These are phyloP conservation scores for Saccharomycopsis microspora DNA, from an alignment of 805 yeast genomes.

Conservation along the genomic window DNA sequence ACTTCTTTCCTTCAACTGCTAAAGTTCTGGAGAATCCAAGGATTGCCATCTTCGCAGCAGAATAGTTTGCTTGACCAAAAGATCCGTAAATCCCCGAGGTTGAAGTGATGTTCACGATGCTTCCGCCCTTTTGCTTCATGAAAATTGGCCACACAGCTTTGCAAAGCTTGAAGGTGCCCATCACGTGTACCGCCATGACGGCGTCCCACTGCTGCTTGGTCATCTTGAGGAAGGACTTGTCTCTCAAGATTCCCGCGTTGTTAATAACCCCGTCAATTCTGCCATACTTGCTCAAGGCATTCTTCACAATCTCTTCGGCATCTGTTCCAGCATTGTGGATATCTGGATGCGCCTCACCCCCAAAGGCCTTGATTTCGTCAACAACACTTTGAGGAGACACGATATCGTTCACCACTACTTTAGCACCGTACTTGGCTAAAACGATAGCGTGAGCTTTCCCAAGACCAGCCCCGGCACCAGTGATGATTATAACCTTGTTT, in stretches of 20 bases:
- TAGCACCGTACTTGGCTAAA: slow-evolving; percentile 88
- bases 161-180: slow-evolving; percentile 71
- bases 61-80: slow-evolving; percentile 94
- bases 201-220: slow-evolving; percentile 72
- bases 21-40: slow-evolving; percentile 76
- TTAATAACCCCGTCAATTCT: slow-evolving; percentile 77
- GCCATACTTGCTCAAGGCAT: slow-evolving; percentile 70
- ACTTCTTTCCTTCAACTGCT: slow-evolving; percentile 83
- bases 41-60: slow-evolving; percentile 86
- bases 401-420: slow-evolving; percentile 88
- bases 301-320: slow-evolving; percentile 63
- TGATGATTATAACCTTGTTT: slow-evolving; percentile 79
- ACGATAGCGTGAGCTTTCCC: slow-evolving; percentile 83
- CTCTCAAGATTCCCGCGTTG: slow-evolving; percentile 92
- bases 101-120: slow-evolving; percentile 80
- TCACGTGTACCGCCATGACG: slow-evolving; percentile 71
- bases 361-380: slow-evolving; percentile 56
- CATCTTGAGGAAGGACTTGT: slow-evolving; percentile 79
- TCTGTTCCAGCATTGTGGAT: slow-evolving; percentile 71
- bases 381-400: slow-evolving; percentile 65
- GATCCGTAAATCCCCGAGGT: slow-evolving; percentile 97
- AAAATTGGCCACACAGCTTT: slow-evolving; percentile 92
- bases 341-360: slow-evolving; percentile 78
- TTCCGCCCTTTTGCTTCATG: slow-evolving; percentile 65
- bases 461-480: slow-evolving; percentile 93